phyloP scores from a whole-genome alignment of 108 stramenopile genomes.

The Conticribra weissflogii region DNA sequence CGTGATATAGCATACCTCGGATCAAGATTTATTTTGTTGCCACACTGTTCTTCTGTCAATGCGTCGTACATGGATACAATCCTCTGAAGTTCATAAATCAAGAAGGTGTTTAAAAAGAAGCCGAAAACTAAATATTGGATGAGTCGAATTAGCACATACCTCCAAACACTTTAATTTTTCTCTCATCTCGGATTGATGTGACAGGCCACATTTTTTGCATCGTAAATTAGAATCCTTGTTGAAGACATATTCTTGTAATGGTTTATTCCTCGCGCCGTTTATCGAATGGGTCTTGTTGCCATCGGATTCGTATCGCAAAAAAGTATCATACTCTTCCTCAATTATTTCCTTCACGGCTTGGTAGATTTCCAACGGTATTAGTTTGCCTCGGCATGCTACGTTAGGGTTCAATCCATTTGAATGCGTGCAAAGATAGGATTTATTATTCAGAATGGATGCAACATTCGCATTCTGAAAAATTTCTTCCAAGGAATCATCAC shows the following conservation, averaged over 20 bases:
- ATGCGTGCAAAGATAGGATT: constrained; percentile 59
- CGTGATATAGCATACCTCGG: constrained; percentile 35
- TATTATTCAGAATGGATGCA: constrained; percentile 33
- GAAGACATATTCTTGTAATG: constrained; percentile 1
- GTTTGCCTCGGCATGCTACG: constrained; percentile 60
- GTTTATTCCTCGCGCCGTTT: too few relatives aligned
- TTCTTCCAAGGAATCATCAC: constrained; percentile 54
- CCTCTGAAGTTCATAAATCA: too few relatives aligned
- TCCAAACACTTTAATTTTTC: constrained; percentile 22
- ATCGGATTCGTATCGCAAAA: constrained; percentile 15
- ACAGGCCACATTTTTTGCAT: constrained; percentile 21
- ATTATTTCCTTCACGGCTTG: constrained; percentile 47
- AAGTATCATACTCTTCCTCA: constrained; percentile 31
- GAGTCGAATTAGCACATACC: constrained; percentile 17
- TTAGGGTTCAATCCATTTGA: constrained; percentile 56
- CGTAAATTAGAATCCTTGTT: constrained; percentile 13
- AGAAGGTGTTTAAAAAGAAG: too few relatives aligned
- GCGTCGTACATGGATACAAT: constrained; percentile 32
- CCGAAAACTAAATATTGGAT: too few relatives aligned
- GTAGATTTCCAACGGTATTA: constrained; percentile 55
- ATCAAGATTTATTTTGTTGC: not conserved
- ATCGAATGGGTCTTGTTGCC: not conserved
- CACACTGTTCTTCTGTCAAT: constrained; percentile 36
- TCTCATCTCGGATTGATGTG: constrained; percentile 27
- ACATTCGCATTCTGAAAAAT: constrained; percentile 26